Evolutionary conservation across 2,329 filamentous ascomycete species (phyloP).

Genomic region (Thielaviopsis musarum): DNA sequence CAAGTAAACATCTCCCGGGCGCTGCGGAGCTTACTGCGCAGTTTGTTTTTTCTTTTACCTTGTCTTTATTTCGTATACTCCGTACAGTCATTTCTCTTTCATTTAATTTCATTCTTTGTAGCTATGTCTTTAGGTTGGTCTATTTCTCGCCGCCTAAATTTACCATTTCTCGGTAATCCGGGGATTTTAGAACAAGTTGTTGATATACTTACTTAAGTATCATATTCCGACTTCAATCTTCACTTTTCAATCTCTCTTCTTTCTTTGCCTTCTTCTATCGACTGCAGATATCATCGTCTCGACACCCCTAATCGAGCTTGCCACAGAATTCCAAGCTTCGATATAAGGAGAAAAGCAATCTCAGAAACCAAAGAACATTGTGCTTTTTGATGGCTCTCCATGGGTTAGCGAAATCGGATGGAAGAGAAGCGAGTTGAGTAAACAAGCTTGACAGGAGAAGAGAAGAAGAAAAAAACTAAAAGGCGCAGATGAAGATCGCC

Average conservation of each 20-base stretch:
- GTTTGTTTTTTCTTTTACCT: too few relatives aligned
- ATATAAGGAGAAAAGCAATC: not conserved
- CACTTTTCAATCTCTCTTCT: too few relatives aligned
- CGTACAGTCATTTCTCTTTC: too few relatives aligned
- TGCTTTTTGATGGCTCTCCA: not conserved
- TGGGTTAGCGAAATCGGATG: constrained; percentile 6
- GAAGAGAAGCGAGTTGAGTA: not conserved
- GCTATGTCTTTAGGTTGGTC: not conserved
- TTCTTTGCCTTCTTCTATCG: not conserved
- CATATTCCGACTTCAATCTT: too few relatives aligned
- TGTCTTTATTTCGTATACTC: too few relatives aligned
- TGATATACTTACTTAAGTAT: not conserved
- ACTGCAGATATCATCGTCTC: not conserved
- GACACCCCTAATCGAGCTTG: not conserved
- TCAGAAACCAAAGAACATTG: not conserved
- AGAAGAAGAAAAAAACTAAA: not conserved
- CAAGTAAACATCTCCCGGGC: too few relatives aligned
- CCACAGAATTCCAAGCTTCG: not conserved
- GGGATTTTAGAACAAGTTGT: not conserved
- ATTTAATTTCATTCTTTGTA: not conserved
- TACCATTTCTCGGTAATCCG: not conserved
- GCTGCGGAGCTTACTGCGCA: too few relatives aligned
- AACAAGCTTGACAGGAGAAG: not conserved
- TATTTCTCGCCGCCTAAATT: not conserved
- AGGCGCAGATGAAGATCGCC: not conserved